phyloP scores from a whole-genome alignment of 768 basidiomycete genomes.

The Mycena maculata region DNA sequence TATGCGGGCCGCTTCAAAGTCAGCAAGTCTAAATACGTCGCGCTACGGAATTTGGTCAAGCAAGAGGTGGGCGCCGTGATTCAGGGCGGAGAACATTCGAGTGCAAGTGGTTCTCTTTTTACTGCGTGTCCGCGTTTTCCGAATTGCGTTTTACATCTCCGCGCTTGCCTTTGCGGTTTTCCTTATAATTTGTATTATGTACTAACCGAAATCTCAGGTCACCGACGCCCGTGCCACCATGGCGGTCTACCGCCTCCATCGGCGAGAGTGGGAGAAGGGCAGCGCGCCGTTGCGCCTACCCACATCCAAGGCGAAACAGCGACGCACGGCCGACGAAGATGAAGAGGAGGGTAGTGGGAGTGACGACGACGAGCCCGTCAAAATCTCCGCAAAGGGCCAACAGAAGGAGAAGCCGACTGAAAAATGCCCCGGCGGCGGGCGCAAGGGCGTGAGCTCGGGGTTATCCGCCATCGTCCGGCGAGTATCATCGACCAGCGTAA shows the following conservation, averaged over 20 bases:
- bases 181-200: background rate
- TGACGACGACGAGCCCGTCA: conserved; percentile 25
- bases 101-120: conserved; percentile 62
- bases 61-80: conserved; percentile 85
- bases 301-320: background rate
- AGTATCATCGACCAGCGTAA: conserved; percentile 3
- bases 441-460: conserved; percentile 75
- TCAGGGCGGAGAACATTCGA: conserved; percentile 90
- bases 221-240: conserved; percentile 95
- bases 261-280: conserved; percentile 85
- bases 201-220: conserved; percentile 61
- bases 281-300: conserved; percentile 36
- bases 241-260: conserved; percentile 89
- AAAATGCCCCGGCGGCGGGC: conserved; percentile 62
- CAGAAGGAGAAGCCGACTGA: conserved; percentile 23
- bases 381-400: background rate
- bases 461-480: conserved; percentile 62
- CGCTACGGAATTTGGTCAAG: conserved; percentile 82
- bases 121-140: background rate
- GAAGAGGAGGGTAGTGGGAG: conserved; percentile 11
- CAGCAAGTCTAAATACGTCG: conserved; percentile 72
- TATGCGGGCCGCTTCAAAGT: conserved; percentile 70
- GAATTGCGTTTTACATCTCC: too few species aligned
- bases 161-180: too few species aligned
- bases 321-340: too few species aligned